Base-by-base conservation (phyloP, 305 asterid species). In the Rubia occidens region DNA sequence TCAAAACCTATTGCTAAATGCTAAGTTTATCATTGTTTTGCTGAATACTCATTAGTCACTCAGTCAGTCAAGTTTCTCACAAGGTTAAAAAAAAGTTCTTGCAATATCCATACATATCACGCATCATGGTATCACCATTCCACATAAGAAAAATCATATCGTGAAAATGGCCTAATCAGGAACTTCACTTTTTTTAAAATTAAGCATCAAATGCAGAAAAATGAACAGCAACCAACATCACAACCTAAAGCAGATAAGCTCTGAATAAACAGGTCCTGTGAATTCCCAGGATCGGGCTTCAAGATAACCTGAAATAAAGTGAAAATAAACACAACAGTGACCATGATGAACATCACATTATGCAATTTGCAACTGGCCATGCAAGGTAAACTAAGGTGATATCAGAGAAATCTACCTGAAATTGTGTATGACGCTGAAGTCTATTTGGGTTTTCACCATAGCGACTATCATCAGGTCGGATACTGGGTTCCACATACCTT, bases 371-470 rank as follows among this genome's bases (percentile, higher is more conserved):
- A 67, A 39, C 35, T 14, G 61, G 40, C 55, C 68, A 53, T 58
- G 61, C 13, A 72, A 69, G 72, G 37, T 15, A 80, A n/a, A 35
- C 37, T 18, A 69, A 71, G 29, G 53, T 64, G 60, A 26, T 18
- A 58, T 64, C 81, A 67, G 66, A 67, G 32, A 49, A 71, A 69
- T 66, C 45, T 71, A 74, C 98, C 96, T 90, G 98, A 72, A 93
- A 90, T 75, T 93, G 98, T 62, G 98, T 93, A 80, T 93, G 98
- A 59, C 95, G 86, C 76, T 90, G 98, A 81, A 93, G 98, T 79
- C 98, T 86, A 76, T 93, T 93, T n/a, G 98, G 98, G 75, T 90
- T 93, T 85, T 93, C 96, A 78, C 98, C 98, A 79, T 93, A 93
- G 47, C 98, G 95, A 75, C 98, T 93, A 78, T 93, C 98, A 78